Percentiles rank a stretch among this genome's conserved stretches.
Conservation (phyloP, 805 yeast species). For the Kazachstania kunashirensis region DNA sequence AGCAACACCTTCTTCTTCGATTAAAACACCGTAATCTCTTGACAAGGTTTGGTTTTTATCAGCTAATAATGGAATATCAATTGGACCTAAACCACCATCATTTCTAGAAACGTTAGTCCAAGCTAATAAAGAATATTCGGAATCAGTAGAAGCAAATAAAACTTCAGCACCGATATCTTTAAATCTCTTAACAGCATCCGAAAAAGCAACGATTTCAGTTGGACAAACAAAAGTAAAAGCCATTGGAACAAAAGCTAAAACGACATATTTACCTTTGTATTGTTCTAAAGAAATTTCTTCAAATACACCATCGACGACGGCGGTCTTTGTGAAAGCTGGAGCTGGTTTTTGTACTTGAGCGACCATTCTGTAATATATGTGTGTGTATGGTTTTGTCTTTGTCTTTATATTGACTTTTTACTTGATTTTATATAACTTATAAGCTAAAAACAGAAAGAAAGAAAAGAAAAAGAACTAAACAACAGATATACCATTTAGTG, state of each 20-base stretch:
- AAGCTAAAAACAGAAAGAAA: no score
- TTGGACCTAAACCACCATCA: slow-evolving; percentile 97
- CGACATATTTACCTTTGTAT: slow-evolving; percentile 97
- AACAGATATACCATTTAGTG: no score
- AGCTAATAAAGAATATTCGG: slow-evolving; percentile 93
- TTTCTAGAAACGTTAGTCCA: slow-evolving; percentile 96
- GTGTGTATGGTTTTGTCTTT: no score
- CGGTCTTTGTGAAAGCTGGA: slow-evolving; percentile 91
- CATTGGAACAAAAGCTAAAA: slow-evolving; percentile 93
- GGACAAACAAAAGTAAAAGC: slow-evolving; percentile 99
- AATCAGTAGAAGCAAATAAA: slow-evolving; percentile 95
- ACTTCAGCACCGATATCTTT: slow-evolving; percentile 78
- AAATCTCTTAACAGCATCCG: slow-evolving; percentile 88
- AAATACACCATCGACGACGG: slow-evolving; percentile 92
- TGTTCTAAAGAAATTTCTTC: slow-evolving; percentile 92
- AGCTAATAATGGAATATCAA: slow-evolving; percentile 88
- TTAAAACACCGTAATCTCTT: slow-evolving; percentile 92
- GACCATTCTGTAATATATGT: no score
- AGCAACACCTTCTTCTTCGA: slow-evolving; percentile 94
- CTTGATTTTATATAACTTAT: no score
- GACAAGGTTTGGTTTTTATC: slow-evolving; percentile 95
- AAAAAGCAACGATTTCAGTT: slow-evolving; percentile 97
- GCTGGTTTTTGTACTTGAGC: slow-evolving; percentile 92
- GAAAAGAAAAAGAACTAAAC: no score
- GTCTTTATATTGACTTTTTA: no score